These are phyloP conservation scores for Sanghuangporus baumii DNA, from an alignment of 1,284 basidiomycete species.

Conservation along the genomic window DNA sequence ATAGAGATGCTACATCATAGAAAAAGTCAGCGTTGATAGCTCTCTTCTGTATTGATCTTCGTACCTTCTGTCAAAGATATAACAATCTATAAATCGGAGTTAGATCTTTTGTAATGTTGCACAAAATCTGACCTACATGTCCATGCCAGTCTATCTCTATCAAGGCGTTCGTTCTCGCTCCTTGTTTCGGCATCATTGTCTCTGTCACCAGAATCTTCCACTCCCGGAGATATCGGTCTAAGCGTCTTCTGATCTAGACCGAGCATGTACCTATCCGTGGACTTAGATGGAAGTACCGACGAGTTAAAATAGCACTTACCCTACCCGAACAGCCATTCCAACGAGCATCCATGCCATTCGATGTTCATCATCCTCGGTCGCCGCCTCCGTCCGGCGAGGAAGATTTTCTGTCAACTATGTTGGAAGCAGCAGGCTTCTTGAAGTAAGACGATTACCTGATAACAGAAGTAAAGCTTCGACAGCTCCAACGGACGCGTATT, in stretches of 20 bases:
- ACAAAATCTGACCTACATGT: constrained; percentile 25
- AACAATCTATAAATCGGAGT: constrained; percentile 26
- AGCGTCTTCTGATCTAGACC: constrained; percentile 29
- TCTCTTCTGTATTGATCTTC: background rate
- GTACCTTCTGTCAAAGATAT: constrained; percentile 30
- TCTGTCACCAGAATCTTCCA: constrained; percentile 23
- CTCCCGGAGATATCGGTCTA: constrained; percentile 28
- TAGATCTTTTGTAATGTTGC: background rate
- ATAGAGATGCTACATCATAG: constrained; percentile 13
- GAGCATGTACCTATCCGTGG: constrained; percentile 22
- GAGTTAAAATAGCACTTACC: background rate
- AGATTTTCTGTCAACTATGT: constrained; percentile 11
- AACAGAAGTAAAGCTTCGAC: constrained; percentile 35
- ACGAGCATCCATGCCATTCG: constrained; percentile 33
- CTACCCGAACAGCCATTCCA: constrained; percentile 30
- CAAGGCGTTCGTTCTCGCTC: constrained; percentile 23
- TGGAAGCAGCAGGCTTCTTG: background rate
- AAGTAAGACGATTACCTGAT: constrained; percentile 22
- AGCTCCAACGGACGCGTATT: constrained; percentile 31
- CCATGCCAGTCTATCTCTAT: constrained; percentile 34
- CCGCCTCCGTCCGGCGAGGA: constrained; percentile 13
- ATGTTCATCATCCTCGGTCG: constrained; percentile 27
- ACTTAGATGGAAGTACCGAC: background rate
- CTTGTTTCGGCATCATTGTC: background rate
- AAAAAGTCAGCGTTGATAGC: background rate